Conservation (phyloP, 768 basidiomycete genomes). For the Cystofilobasidium capitatum region DNA sequence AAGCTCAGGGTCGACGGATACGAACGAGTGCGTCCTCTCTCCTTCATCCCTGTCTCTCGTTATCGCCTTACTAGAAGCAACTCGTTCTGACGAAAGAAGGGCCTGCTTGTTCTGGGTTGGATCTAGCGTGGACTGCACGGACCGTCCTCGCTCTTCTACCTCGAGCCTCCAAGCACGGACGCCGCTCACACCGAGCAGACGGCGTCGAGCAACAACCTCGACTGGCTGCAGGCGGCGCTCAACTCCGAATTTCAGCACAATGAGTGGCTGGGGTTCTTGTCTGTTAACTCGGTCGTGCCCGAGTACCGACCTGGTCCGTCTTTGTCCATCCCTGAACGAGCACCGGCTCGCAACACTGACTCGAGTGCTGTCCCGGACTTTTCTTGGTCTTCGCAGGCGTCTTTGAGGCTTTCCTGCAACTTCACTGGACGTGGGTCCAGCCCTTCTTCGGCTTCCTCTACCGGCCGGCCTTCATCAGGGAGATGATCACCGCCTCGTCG, state of each 20-base stretch:
- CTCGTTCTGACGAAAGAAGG: neutral
- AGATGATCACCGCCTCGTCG: neutral
- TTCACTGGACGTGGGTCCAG: slow-evolving; percentile 8
- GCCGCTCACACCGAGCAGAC: neutral
- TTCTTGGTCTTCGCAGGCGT: neutral
- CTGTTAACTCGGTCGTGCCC: neutral
- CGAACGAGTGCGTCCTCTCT: neutral
- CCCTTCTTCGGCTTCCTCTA: slow-evolving; percentile 12
- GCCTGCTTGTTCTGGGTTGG: neutral
- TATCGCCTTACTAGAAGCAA: neutral
- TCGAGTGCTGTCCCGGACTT: neutral
- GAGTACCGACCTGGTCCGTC: neutral
- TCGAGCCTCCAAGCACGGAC: neutral
- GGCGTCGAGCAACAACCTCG: neutral
- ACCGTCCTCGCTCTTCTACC: slow-evolving; percentile 10
- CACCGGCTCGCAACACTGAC: too few relatives aligned
- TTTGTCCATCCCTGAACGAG: neutral
- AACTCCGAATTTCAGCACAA: neutral
- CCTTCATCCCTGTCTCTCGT: too few relatives aligned
- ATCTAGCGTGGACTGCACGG: neutral
- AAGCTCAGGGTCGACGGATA: neutral
- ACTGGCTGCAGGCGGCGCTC: slow-evolving; percentile 5
- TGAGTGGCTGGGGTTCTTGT: slow-evolving; percentile 9
- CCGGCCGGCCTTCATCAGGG: slow-evolving; percentile 7
- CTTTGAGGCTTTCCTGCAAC: neutral